Conservation (phyloP, 805 yeast species). For the Lipomyces starkeyi region DNA sequence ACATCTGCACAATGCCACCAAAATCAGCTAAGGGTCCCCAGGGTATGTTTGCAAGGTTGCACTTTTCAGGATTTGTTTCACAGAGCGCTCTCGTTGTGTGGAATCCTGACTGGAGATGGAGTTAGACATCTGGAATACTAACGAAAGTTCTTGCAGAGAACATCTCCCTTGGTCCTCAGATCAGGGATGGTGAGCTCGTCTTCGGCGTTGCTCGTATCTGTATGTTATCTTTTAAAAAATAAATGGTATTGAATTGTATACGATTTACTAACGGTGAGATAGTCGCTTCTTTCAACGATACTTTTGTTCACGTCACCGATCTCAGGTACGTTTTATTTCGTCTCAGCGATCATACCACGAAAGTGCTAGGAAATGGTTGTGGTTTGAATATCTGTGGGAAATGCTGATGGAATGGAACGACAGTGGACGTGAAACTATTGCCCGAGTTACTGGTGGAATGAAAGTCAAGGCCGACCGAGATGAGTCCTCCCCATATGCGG, state of each 20-base stretch:
- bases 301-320: conserved; percentile 99
- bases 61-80: background rate
- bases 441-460: conserved; percentile 99
- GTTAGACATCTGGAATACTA: background rate
- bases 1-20: conserved; percentile 28
- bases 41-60: conserved; percentile 19
- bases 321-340: conserved; percentile 47
- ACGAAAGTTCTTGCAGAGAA: conserved; percentile 44
- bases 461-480: conserved; percentile 99
- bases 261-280: conserved; percentile 1
- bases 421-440: conserved; percentile 99
- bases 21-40: conserved; percentile 26
- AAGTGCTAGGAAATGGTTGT: background rate
- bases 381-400: background rate
- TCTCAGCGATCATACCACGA: background rate
- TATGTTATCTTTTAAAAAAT: conserved; percentile 22
- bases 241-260: background rate
- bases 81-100: background rate
- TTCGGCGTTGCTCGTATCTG: conserved; percentile 99
- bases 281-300: conserved; percentile 98
- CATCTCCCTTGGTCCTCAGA: conserved; percentile 75
- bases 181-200: conserved; percentile 97
- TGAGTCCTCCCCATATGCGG: conserved; percentile 99
- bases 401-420: background rate
- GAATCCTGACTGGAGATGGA: background rate